Evolutionary conservation across 495 filamentous ascomycete species (phyloP).

Genomic region (Annulohypoxylon stygium): DNA sequence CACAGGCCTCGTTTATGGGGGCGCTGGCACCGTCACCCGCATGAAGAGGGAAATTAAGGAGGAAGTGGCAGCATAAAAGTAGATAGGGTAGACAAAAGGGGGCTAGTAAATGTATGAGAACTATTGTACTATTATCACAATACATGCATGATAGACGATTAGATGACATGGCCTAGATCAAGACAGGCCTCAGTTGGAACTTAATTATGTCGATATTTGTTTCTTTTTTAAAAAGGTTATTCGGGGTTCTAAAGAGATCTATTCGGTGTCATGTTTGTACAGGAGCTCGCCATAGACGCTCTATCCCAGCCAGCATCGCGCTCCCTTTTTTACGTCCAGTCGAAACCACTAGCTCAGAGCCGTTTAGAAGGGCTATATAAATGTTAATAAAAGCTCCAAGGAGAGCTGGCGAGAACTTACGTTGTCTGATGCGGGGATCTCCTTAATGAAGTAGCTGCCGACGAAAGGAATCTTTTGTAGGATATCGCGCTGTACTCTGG

Average conservation of each 20-base stretch:
- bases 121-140: constrained; percentile 38
- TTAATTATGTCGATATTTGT: constrained; percentile 17
- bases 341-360: constrained; percentile 23
- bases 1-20: constrained; percentile 84
- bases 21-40: constrained; percentile 84
- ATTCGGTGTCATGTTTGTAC: constrained; percentile 49
- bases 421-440: constrained; percentile 72
- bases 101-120: constrained; percentile 3
- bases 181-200: constrained; percentile 16
- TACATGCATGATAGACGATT: constrained; percentile 37
- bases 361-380: constrained; percentile 60
- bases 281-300: constrained; percentile 44
- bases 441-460: constrained; percentile 60
- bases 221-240: constrained; percentile 3
- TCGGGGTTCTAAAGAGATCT: constrained; percentile 45
- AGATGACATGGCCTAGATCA: constrained; percentile 31
- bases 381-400: not conserved
- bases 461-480: constrained; percentile 69
- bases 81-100: constrained; percentile 23
- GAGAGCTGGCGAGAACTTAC: constrained; percentile 49
- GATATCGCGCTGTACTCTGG: constrained; percentile 67
- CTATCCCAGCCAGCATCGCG: constrained; percentile 31
- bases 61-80: constrained; percentile 30
- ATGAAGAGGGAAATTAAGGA: constrained; percentile 89
- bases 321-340: constrained; percentile 24